Conservation (phyloP, 441 rosid species). For the Pelargonium australe region DNA sequence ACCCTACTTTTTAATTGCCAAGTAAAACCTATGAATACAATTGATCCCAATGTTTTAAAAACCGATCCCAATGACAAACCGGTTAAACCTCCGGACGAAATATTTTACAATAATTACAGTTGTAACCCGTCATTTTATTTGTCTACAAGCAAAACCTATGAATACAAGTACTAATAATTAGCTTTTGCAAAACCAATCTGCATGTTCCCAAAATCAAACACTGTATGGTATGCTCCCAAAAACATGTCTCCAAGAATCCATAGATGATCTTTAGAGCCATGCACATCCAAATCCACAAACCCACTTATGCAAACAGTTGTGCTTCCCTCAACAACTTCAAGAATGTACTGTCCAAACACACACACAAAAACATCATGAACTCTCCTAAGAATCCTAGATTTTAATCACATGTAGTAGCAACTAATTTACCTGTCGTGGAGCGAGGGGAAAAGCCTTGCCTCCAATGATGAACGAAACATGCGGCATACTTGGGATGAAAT, state of each 20-base stretch:
- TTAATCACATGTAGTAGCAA: neutral
- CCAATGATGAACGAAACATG: constrained; percentile 44
- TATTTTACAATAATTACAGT: neutral
- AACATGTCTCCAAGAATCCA: constrained; percentile 56
- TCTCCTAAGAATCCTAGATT: neutral
- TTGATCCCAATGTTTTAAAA: too few relatives aligned
- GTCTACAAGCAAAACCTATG: neutral
- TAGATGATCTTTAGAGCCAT: constrained; percentile 37
- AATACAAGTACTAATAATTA: constrained; percentile 2
- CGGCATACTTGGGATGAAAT: constrained; percentile 34
- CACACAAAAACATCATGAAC: neutral
- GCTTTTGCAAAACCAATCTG: constrained; percentile 48
- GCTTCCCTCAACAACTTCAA: constrained; percentile 33
- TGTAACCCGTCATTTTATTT: neutral
- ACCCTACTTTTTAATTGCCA: too few relatives aligned
- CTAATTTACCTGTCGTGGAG: constrained; percentile 39
- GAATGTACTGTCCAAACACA: constrained; percentile 30
- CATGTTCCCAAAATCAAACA: constrained; percentile 47
- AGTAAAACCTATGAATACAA: too few relatives aligned
- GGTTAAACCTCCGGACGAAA: too few relatives aligned
- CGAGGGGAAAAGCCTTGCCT: constrained; percentile 39
- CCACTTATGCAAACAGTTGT: constrained; percentile 43
- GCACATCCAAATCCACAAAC: constrained; percentile 41
- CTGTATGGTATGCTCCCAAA: constrained; percentile 56
- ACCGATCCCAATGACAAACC: too few relatives aligned